Percentiles rank a stretch among this genome's conserved stretches.
Evolutionary conservation across 176 grass and related monocot genomes (phyloP).

Genomic region (Aechmea fasciata): DNA sequence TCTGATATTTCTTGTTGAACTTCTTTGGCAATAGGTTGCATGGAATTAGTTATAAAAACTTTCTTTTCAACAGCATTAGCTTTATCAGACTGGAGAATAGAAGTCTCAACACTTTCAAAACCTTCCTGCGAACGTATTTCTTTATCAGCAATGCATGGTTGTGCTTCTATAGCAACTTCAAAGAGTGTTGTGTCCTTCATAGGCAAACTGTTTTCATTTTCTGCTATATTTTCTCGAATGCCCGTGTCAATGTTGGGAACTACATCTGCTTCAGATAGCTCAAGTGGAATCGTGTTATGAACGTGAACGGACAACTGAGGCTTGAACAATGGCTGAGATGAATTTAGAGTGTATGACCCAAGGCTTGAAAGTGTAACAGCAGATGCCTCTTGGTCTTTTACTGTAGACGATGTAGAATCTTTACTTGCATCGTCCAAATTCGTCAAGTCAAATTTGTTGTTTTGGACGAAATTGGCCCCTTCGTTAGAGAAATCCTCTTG

Average conservation of each 20-base stretch:
- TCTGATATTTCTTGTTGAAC: neutral
- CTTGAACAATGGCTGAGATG: constrained; percentile 26
- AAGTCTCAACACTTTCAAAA: neutral
- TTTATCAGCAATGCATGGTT: neutral
- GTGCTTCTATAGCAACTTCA: neutral
- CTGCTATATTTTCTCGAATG: neutral
- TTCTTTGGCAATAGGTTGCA: neutral
- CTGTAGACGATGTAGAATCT: constrained; percentile 4
- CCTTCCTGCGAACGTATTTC: neutral
- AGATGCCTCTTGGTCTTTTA: constrained; percentile 28
- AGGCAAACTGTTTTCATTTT: neutral
- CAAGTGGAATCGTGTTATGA: constrained; percentile 19
- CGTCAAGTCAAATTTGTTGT: constrained; percentile 21
- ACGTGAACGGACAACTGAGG: constrained; percentile 15
- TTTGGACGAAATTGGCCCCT: neutral
- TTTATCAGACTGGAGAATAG: neutral
- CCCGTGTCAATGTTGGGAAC: neutral
- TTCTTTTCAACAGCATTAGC: neutral
- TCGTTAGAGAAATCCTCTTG: neutral
- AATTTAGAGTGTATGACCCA: constrained; percentile 11
- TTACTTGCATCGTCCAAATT: constrained; percentile 21
- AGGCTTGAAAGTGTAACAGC: constrained; percentile 18
- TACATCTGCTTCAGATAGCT: constrained; percentile 3
- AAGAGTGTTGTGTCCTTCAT: neutral
- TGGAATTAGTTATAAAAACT: neutral